Conservation (phyloP, 2,329 filamentous ascomycete species). For the Fusarium torreyae region DNA sequence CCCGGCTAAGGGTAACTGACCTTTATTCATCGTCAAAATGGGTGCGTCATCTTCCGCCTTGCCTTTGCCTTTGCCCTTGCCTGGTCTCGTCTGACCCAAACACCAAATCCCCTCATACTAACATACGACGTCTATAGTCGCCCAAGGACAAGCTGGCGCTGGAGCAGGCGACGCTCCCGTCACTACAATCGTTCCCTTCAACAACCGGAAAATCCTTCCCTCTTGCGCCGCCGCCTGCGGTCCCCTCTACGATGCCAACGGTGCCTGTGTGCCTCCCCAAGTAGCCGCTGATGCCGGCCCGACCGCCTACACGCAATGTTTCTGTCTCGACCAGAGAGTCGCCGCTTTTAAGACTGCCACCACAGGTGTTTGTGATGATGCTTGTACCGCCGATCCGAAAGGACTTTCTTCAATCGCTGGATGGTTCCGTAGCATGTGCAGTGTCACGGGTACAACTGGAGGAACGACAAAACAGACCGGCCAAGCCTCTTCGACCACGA, state of each 20-base stretch:
- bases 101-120: conserved; percentile 36
- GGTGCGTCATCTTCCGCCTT: conserved; percentile 50
- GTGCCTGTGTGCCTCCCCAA: conserved; percentile 76
- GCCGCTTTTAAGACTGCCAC: conserved; percentile 69
- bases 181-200: conserved; percentile 71
- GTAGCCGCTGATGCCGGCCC: conserved; percentile 62
- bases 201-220: conserved; percentile 65
- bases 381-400: conserved; percentile 64
- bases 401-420: conserved; percentile 70
- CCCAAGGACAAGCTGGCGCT: conserved; percentile 11
- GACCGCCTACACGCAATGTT: conserved; percentile 76
- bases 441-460: conserved; percentile 53
- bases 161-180: conserved; percentile 32
- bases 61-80: conserved; percentile 30
- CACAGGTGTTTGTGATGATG: conserved; percentile 73
- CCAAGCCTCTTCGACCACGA: conserved; percentile 33
- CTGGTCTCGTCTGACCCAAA: conserved; percentile 30
- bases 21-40: conserved; percentile 53
- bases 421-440: conserved; percentile 81
- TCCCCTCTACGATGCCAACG: conserved; percentile 78
- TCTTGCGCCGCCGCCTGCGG: conserved; percentile 73
- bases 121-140: conserved; percentile 27
- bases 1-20: conserved; percentile 1
- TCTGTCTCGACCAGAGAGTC: conserved; percentile 77
- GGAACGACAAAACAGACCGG: conserved; percentile 24